Base-by-base conservation (phyloP, 768 basidiomycete species). In the Russula ochroleuca region DNA sequence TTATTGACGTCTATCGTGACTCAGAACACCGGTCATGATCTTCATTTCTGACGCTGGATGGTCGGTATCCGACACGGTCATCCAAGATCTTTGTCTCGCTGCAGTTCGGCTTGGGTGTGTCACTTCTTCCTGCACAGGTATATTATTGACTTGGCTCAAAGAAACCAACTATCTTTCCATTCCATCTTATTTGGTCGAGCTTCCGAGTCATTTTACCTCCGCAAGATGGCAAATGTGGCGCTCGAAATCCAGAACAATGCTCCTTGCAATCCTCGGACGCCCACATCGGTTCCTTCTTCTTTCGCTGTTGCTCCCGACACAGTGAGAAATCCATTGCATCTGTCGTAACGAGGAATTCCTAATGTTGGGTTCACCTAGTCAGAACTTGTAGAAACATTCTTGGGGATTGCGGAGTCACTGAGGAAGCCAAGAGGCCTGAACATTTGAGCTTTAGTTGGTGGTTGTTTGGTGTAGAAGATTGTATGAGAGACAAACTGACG, bases 161-260 rank as follows among this genome's bases (percentile, higher is more conserved):
- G 85, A 15, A 81, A 81, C 72, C 72, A 83, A 1, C 72, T 84
- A 1, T 83, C 84, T 0, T 82, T 86, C 69, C 85, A 86, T 53
- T 70, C 84, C 0, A 80, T 86, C 21, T 78, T 82, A 0, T 85
- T 86, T 38, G 84, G 84, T 4, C 72, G 73, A 0, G 69, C 70
- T 51, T n/a, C 70, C 63, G 69, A 28, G 28, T 28, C 69, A 45
- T 53, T 45, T 2, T 57, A 45, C 11, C 72, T 86, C 25, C 75
- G 76, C 35, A 73, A 77, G 17, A 86, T 86, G 85, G 76, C 78
- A 0, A 71, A 79, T 7, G 76, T 84, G 25, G 84, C 85, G 0
- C 70, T 68, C 5, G 78, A 80, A 57, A 75, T 79, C 3, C 80
- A 84, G 66, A 78, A 73, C 45, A 73, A 68, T 49, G 79, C 78